Evolutionary conservation across 2,329 filamentous ascomycete species (phyloP).

Genomic region (Aureobasidium melanogenum): DNA sequence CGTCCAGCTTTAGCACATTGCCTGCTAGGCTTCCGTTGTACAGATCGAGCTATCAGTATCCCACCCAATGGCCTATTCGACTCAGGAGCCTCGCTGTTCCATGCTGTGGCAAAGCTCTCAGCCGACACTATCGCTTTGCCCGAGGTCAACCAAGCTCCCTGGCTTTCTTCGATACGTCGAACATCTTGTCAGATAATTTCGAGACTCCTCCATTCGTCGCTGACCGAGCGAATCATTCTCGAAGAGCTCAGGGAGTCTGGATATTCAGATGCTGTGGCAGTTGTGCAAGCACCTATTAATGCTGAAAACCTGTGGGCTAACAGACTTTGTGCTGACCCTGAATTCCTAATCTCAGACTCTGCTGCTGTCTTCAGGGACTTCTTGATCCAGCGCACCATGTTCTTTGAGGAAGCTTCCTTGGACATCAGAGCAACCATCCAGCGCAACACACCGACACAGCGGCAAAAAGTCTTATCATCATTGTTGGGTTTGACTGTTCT

Average conservation of each 20-base stretch:
- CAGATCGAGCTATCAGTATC: constrained; percentile 59
- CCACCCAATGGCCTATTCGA: constrained; percentile 63
- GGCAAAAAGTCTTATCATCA: constrained; percentile 44
- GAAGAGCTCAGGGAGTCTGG: constrained; percentile 67
- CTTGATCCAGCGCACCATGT: constrained; percentile 63
- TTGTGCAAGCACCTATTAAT: constrained; percentile 62
- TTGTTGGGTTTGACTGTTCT: constrained; percentile 68
- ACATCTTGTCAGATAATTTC: constrained; percentile 51
- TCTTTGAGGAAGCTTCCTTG: constrained; percentile 75
- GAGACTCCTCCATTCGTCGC: constrained; percentile 71
- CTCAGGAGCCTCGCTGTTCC: constrained; percentile 67
- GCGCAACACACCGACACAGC: constrained; percentile 51
- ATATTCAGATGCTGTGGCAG: constrained; percentile 68
- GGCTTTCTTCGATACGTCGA: constrained; percentile 40
- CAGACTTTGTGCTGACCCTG: constrained; percentile 47
- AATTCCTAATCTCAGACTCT: constrained; percentile 62
- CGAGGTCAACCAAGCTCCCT: constrained; percentile 52
- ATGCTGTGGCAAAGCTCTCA: constrained; percentile 66
- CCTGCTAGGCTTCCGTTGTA: constrained; percentile 77
- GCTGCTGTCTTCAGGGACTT: constrained; percentile 67
- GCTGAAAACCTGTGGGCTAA: constrained; percentile 67
- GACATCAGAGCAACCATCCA: constrained; percentile 74
- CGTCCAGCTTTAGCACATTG: constrained; percentile 84
- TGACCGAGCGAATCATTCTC: constrained; percentile 68
- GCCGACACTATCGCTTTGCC: constrained; percentile 59